Base-by-base conservation (phyloP, 108 stramenopile genomes). In the Nitzschia sp. region DNA sequence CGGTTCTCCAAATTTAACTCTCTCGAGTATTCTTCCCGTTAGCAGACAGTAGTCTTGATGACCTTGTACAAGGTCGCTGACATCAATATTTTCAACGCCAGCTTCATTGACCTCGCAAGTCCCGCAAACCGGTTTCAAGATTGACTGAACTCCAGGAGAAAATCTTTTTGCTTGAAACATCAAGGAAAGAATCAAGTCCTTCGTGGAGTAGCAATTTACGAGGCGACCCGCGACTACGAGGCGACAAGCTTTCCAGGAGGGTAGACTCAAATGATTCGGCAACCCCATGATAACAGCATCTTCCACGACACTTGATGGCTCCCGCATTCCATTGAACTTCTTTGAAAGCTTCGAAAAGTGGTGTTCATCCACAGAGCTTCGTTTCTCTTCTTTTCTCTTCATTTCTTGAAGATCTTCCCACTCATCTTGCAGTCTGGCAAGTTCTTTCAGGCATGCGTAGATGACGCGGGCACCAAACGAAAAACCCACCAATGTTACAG, bases 381-480 rank as follows among this genome's bases (percentile, higher is more conserved):
- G 19, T 45, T 73, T 52, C 19, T 45, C 65, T 5, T 74, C 54
- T 55, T 38, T 41, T 53, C 59, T 15, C 35, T 60, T 70, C 46
- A 69, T 26, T 52, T 76, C 80, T 46, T 83, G 85, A 32, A 81
- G 73, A 23, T 82, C 83, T 69, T 88, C 86, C 90, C 90, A 90
- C 19, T 77, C 79, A 58, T 85, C 89, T 66, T 94, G 93, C 44
- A 83, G 78, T n/a, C 78, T 73, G 21, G 92, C 91, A 22, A 98
- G 68, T 56, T 96, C 92, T 69, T 97, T 94, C 61, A 97, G 71
- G 57, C 96, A 96, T 3, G 88, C 73, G 68, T 97, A 97, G 36
- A 99, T 91, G 26, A 92, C 89, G 63, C 96, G 72, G 0, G 96
- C 98, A 30, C 98, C 98, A 85, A 99, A 95, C 0, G 91, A 93